These are phyloP conservation scores for Ophiostoma quercus DNA, from an alignment of 2,329 filamentous ascomycete genomes.

Conservation along the genomic window DNA sequence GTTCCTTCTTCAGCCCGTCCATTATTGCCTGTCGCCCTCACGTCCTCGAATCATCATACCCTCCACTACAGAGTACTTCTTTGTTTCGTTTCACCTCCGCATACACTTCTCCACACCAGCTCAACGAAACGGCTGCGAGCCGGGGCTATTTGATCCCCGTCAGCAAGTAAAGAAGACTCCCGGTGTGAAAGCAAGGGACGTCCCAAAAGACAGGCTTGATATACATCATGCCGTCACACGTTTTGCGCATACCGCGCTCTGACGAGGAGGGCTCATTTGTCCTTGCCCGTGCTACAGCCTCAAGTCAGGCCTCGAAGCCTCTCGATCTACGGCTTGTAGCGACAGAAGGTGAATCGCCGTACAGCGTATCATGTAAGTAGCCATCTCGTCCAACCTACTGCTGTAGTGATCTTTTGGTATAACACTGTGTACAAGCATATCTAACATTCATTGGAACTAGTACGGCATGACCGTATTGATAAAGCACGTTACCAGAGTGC, in stretches of 20 bases:
- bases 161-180: not conserved
- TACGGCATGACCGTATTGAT: conserved; percentile 52
- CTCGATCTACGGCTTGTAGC: conserved; percentile 63
- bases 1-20: not conserved
- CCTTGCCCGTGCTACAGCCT: conserved; percentile 54
- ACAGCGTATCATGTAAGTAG: conserved; percentile 51
- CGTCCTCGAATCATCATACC: not conserved
- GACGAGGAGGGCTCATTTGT: conserved; percentile 51
- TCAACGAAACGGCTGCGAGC: not conserved
- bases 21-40: not conserved
- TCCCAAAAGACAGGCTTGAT: conserved; percentile 12
- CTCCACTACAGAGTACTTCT: not conserved
- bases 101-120: not conserved
- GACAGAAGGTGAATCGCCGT: conserved; percentile 61
- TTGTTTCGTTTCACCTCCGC: not conserved
- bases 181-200: not conserved
- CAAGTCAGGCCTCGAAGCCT: conserved; percentile 39
- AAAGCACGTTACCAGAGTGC: conserved; percentile 51
- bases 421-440: not conserved
- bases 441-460: conserved; percentile 32
- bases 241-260: conserved; percentile 57
- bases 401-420: not conserved
- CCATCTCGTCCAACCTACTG: not conserved
- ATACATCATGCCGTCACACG: conserved; percentile 27
- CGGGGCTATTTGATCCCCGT: not conserved